A percentile compares a stretch with the other conserved stretches of the same genome.
phyloP scores from a whole-genome alignment of 1,284 basidiomycete genomes.

The Rhodotorula sp. region DNA sequence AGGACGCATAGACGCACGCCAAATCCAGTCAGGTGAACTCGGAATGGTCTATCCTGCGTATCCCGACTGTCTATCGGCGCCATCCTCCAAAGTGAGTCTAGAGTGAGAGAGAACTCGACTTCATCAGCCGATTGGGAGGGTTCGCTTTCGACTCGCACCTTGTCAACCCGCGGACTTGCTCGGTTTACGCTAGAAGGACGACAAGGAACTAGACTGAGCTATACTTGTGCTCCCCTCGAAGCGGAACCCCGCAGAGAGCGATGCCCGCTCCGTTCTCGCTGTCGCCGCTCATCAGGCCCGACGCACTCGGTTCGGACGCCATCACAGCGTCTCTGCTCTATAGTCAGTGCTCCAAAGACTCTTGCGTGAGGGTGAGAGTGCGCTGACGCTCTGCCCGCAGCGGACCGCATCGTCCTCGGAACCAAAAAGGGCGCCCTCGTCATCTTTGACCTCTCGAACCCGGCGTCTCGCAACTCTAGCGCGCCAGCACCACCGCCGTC shows the following conservation, averaged over 20 bases:
- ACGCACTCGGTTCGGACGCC: constrained; percentile 24
- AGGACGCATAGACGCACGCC: constrained; percentile 10
- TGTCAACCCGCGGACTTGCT: too few species aligned
- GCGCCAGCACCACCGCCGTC: constrained; percentile 23
- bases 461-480: constrained; percentile 21
- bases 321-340: constrained; percentile 30
- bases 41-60: background rate
- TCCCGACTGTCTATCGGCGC: background rate
- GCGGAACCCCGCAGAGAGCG: too few species aligned
- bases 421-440: constrained; percentile 36
- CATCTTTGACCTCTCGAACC: constrained; percentile 29
- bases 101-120: background rate
- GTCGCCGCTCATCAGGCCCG: constrained; percentile 22
- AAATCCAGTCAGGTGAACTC: constrained; percentile 29
- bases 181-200: too few species aligned
- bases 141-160: too few species aligned
- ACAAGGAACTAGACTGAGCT: background rate
- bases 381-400: constrained; percentile 4
- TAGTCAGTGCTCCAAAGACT: constrained; percentile 7
- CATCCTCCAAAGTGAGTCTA: background rate
- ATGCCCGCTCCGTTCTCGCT: constrained; percentile 24
- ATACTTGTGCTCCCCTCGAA: background rate
- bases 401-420: constrained; percentile 35
- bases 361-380: background rate
- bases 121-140: background rate